These are phyloP conservation scores for Alternaria arborescens DNA, from an alignment of 2,329 filamentous ascomycete species.

Conservation along the genomic window DNA sequence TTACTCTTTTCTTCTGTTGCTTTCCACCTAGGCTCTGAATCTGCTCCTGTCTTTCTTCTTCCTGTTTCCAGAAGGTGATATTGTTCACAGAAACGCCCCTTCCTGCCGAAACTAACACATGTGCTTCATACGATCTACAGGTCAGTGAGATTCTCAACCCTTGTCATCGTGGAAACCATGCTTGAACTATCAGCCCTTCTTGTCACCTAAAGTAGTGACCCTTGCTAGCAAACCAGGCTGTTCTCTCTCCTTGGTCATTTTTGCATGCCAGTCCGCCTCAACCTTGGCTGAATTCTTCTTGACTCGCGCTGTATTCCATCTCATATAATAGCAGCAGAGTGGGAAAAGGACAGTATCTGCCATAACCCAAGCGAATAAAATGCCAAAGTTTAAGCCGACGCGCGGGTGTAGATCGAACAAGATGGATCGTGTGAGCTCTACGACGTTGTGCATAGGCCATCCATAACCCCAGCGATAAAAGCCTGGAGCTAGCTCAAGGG, in stretches of 20 bases:
- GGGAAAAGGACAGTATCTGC: conserved; percentile 65
- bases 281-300: conserved; percentile 34
- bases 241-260: conserved; percentile 42
- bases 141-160: too few relatives aligned
- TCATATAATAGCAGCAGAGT: conserved; percentile 54
- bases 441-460: conserved; percentile 70
- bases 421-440: conserved; percentile 66
- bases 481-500: conserved; percentile 62
- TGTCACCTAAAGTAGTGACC: conserved; percentile 33
- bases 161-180: background rate
- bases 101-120: background rate
- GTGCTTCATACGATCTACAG: background rate
- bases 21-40: background rate
- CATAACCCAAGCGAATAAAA: conserved; percentile 66
- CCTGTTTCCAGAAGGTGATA: background rate
- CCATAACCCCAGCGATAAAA: conserved; percentile 71
- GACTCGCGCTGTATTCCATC: conserved; percentile 48
- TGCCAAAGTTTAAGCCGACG: conserved; percentile 67
- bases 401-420: conserved; percentile 67
- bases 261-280: conserved; percentile 36
- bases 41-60: background rate
- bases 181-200: conserved; percentile 5
- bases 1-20: background rate
- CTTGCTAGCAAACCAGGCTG: conserved; percentile 35
- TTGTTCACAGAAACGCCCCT: background rate